phyloP scores from a whole-genome alignment of 148 eudicot genomes.

The Euryodendron excelsum region DNA sequence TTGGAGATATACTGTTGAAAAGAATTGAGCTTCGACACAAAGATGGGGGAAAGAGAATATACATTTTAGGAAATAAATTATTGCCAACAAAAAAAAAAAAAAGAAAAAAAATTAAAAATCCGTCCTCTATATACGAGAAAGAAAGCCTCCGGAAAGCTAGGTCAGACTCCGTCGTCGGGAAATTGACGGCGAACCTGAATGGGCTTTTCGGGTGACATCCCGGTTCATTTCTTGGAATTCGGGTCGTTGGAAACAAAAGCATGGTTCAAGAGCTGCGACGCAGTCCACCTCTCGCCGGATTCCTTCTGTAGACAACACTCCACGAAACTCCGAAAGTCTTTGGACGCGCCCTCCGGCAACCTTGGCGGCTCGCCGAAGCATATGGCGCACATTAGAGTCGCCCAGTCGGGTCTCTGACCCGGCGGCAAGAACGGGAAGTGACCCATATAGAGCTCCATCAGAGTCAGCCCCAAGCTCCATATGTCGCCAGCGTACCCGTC shows the following conservation, averaged over 20 bases:
- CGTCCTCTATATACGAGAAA: neutral
- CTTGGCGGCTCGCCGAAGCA: constrained; percentile 87
- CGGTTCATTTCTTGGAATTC: neutral
- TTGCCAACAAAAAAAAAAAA: neutral
- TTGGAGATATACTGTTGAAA: neutral
- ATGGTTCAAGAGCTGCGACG: constrained; percentile 35
- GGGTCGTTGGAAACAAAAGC: constrained; percentile 26
- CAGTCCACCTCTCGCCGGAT: constrained; percentile 45
- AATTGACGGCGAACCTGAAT: neutral
- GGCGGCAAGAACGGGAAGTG: constrained; percentile 68
- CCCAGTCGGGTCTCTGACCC: constrained; percentile 92
- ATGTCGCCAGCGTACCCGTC: constrained; percentile 86
- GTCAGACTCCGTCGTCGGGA: neutral
- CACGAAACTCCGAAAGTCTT: constrained; percentile 36
- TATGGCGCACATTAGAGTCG: constrained; percentile 88
- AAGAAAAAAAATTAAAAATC: neutral
- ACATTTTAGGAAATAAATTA: no score
- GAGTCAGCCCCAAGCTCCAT: constrained; percentile 82
- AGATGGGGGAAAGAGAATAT: no score
- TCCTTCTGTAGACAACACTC: constrained; percentile 57
- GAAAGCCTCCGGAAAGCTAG: no score
- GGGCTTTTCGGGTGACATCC: neutral
- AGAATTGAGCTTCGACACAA: neutral
- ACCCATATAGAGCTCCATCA: constrained; percentile 79
- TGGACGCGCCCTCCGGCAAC: constrained; percentile 39